These are phyloP conservation scores for Boletus sp. DNA, from an alignment of 1,284 basidiomycete species.

Conservation along the genomic window DNA sequence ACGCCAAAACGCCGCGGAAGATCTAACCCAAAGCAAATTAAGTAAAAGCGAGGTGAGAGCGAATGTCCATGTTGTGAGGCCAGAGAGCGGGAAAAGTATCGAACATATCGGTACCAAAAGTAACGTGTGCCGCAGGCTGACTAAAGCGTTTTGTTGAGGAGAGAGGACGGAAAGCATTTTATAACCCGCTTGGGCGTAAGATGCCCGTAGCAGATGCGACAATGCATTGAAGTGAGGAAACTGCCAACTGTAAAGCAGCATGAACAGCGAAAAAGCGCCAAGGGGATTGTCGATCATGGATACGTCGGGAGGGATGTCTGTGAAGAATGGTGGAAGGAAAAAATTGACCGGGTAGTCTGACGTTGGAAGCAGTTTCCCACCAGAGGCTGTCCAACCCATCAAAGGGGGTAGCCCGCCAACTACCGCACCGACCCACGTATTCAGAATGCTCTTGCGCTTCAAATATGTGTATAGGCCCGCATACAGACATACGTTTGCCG, in stretches of 20 bases:
- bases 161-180: conserved; percentile 87
- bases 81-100: conserved; percentile 80
- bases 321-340: conserved; percentile 54
- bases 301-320: conserved; percentile 41
- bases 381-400: conserved; percentile 98
- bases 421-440: conserved; percentile 95
- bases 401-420: conserved; percentile 94
- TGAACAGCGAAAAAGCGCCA: conserved; percentile 72
- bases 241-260: conserved; percentile 94
- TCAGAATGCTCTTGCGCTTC: conserved; percentile 86
- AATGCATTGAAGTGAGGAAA: conserved; percentile 98
- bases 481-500: conserved; percentile 87
- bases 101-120: conserved; percentile 82
- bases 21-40: conserved; percentile 70
- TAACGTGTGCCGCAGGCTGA: conserved; percentile 81
- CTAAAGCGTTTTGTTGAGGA: conserved; percentile 81
- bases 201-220: conserved; percentile 82
- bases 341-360: conserved; percentile 54
- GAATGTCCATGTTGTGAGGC: conserved; percentile 87
- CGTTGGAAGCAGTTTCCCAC: conserved; percentile 74
- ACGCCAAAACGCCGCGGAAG: conserved; percentile 78
- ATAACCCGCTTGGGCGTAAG: conserved; percentile 94
- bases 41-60: conserved; percentile 77
- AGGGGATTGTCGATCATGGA: conserved; percentile 71
- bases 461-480: conserved; percentile 91